Percentiles rank a stretch among this genome's conserved stretches.
These are phyloP conservation scores for Puccinia novopanici DNA, from an alignment of 1,284 basidiomycete species.

Conservation along the genomic window DNA sequence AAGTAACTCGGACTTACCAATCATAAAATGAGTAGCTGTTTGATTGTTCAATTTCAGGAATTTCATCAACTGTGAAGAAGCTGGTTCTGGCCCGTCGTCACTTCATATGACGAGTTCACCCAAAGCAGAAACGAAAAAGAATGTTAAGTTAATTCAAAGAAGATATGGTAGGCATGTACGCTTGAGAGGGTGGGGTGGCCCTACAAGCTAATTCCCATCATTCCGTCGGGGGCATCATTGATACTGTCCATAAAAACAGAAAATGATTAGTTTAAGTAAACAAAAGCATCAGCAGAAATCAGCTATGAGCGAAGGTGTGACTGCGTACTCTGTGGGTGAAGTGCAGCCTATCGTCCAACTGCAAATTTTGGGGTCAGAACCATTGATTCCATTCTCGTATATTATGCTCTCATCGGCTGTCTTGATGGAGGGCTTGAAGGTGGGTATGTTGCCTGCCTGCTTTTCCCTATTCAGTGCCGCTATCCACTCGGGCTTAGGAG, in stretches of 20 bases:
- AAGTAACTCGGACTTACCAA: slow-evolving; percentile 66
- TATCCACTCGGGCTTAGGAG: slow-evolving; percentile 68
- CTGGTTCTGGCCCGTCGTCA: slow-evolving; percentile 48
- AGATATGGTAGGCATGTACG: not conserved
- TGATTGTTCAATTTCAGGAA: slow-evolving; percentile 68
- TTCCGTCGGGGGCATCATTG: slow-evolving; percentile 40
- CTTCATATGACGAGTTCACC: not conserved
- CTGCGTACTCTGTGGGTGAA: slow-evolving; percentile 33
- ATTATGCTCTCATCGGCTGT: slow-evolving; percentile 1
- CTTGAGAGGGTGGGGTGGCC: not conserved
- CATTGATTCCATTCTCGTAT: slow-evolving; percentile 51
- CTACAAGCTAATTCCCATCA: slow-evolving; percentile 49
- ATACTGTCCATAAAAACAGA: slow-evolving; percentile 21
- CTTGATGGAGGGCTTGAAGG: slow-evolving; percentile 65
- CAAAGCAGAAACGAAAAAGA: not conserved
- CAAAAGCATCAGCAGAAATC: not conserved
- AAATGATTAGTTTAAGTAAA: not conserved
- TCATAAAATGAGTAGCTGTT: slow-evolving; percentile 77
- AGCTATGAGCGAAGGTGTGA: not conserved
- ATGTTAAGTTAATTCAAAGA: not conserved
- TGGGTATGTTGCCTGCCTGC: slow-evolving; percentile 71
- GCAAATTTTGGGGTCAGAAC: slow-evolving; percentile 38
- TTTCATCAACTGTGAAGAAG: slow-evolving; percentile 62
- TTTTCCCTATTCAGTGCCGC: slow-evolving; percentile 69
- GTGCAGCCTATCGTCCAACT: slow-evolving; percentile 48